A percentile compares a stretch with the other conserved stretches of the same genome.
Conservation (phyloP, 2,329 filamentous ascomycete species). For the Ascochyta koolunga region DNA sequence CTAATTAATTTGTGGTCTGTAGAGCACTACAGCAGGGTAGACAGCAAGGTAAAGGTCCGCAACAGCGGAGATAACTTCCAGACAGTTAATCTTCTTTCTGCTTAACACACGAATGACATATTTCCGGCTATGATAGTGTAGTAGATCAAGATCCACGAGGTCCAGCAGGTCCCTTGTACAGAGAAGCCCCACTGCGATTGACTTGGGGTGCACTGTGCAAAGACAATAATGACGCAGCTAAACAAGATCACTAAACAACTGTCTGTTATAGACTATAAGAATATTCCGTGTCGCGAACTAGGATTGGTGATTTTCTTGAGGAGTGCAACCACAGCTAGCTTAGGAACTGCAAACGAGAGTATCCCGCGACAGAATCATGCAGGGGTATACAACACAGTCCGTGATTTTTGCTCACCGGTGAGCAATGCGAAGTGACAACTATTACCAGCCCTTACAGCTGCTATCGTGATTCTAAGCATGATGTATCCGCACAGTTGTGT, state of each 20-base stretch:
- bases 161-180: slow-evolving; percentile 46
- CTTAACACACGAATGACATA: too few species aligned
- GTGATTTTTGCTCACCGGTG: not conserved
- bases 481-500: too few species aligned
- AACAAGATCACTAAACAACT: slow-evolving; percentile 35
- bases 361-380: slow-evolving; percentile 49
- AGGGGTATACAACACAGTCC: slow-evolving; percentile 47
- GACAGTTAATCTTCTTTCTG: too few species aligned
- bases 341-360: slow-evolving; percentile 51
- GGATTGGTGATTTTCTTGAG: slow-evolving; percentile 51
- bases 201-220: slow-evolving; percentile 52
- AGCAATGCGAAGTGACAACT: slow-evolving; percentile 5
- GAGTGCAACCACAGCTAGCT: slow-evolving; percentile 51
- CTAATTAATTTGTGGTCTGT: slow-evolving; percentile 46
- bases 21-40: slow-evolving; percentile 50
- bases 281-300: slow-evolving; percentile 34
- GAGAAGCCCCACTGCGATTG: slow-evolving; percentile 49
- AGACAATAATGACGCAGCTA: slow-evolving; percentile 50
- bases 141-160: slow-evolving; percentile 13
- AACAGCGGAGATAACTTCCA: not conserved
- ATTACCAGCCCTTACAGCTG: not conserved
- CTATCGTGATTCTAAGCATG: too few species aligned
- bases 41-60: slow-evolving; percentile 53
- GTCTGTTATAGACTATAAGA: slow-evolving; percentile 49
- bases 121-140: not conserved